phyloP scores from a whole-genome alignment of 148 eudicot genomes.

The Pouteria glomerata region DNA sequence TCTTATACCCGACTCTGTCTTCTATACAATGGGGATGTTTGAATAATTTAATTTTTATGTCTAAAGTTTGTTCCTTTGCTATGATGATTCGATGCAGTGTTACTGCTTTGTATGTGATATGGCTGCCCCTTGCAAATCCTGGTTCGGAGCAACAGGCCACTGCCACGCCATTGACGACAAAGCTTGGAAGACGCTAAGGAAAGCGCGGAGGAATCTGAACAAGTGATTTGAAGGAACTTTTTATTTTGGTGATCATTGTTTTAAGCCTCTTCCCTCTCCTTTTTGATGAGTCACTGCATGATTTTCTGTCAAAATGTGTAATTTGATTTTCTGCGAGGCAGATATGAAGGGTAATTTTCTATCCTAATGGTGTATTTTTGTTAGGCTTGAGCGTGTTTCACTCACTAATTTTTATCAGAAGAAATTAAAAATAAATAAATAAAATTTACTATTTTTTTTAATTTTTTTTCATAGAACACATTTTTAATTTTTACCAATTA shows the following conservation, averaged over 20 bases:
- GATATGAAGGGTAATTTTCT: too few relatives aligned
- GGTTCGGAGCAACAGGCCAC: conserved; percentile 2
- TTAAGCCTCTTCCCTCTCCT: not conserved
- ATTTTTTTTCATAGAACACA: too few relatives aligned
- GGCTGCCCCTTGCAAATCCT: conserved; percentile 35
- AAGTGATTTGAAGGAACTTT: not conserved
- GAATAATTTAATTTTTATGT: not conserved
- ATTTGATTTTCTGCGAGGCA: too few relatives aligned
- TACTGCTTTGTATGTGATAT: conserved; percentile 43
- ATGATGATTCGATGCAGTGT: conserved; percentile 32
- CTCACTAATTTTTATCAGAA: too few relatives aligned
- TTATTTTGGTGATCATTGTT: not conserved
- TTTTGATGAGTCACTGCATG: not conserved
- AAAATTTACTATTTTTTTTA: too few relatives aligned
- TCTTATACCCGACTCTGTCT: too few relatives aligned
- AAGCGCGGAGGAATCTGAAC: not conserved
- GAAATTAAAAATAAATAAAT: too few relatives aligned
- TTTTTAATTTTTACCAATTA: too few relatives aligned
- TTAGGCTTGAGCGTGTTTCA: too few relatives aligned
- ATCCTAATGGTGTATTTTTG: too few relatives aligned
- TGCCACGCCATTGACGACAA: conserved; percentile 20
- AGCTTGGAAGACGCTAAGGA: conserved; percentile 10
- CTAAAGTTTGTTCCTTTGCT: not conserved
- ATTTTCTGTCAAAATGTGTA: not conserved
- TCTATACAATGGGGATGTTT: not conserved